phyloP scores from a whole-genome alignment of 495 filamentous ascomycete genomes.

The Podospora appendiculata region DNA sequence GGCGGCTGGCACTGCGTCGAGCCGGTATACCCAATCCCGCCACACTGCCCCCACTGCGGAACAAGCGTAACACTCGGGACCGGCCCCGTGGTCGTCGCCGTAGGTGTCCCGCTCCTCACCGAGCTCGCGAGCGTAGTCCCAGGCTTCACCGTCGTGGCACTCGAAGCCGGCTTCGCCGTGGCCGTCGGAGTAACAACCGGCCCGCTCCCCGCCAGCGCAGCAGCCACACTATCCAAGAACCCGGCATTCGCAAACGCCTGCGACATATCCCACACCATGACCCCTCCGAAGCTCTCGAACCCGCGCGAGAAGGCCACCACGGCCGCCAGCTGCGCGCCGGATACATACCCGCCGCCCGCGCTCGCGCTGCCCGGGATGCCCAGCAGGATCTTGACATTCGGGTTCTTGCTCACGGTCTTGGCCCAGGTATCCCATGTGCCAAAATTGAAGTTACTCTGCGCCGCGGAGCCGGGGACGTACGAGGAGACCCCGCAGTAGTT shows the following conservation, averaged over 20 bases:
- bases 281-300: constrained; percentile 57
- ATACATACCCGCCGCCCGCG: constrained; percentile 52
- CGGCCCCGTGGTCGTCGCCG: constrained; percentile 3
- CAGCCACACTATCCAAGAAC: constrained; percentile 40
- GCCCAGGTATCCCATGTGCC: constrained; percentile 67
- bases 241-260: constrained; percentile 53
- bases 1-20: constrained; percentile 29
- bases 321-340: constrained; percentile 31
- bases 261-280: constrained; percentile 67
- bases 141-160: constrained; percentile 7
- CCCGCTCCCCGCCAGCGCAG: constrained; percentile 14
- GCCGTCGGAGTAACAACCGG: constrained; percentile 3
- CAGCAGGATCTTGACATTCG: constrained; percentile 55
- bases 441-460: constrained; percentile 59
- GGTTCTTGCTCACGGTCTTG: constrained; percentile 50
- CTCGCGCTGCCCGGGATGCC: constrained; percentile 56
- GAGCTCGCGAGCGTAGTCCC: constrained; percentile 3
- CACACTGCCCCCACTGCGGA: constrained; percentile 35
- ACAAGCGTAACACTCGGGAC: constrained; percentile 8
- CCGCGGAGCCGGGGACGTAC: constrained; percentile 36
- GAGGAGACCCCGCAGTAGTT: constrained; percentile 57
- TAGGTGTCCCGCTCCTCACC: background rate
- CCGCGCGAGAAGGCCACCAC: constrained; percentile 45
- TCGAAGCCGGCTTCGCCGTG: no score
- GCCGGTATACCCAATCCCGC: constrained; percentile 28